Evolutionary conservation across 2,329 filamentous ascomycete species (phyloP).

Genomic region (Microdochium trichocladiopsis): DNA sequence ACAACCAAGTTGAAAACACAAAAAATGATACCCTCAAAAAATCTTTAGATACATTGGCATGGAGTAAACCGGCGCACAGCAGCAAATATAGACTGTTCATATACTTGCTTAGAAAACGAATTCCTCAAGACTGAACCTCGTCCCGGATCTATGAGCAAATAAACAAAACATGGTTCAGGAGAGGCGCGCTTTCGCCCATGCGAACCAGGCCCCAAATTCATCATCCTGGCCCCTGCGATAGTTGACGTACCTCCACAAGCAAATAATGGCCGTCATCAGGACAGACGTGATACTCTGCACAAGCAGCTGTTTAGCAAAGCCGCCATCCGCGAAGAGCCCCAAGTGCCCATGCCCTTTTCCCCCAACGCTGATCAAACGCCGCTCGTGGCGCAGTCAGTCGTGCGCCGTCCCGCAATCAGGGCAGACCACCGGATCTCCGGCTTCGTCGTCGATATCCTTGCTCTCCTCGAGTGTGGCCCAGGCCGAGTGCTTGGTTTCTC

Average conservation of each 20-base stretch:
- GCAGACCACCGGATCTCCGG: background rate
- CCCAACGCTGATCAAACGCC: background rate
- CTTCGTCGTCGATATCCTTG: background rate
- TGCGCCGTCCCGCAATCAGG: background rate
- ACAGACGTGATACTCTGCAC: background rate
- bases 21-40: conserved; percentile 1
- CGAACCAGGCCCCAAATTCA: background rate
- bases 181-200: background rate
- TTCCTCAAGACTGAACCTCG: background rate
- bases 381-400: background rate
- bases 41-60: background rate
- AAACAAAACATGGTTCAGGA: background rate
- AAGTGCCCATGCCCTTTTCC: background rate
- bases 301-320: background rate
- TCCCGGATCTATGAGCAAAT: background rate
- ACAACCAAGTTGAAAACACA: background rate
- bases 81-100: background rate
- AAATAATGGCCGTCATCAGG: background rate
- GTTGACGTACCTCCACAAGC: background rate
- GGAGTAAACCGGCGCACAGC: background rate
- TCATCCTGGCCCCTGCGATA: background rate
- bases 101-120: background rate
- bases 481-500: background rate
- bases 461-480: background rate
- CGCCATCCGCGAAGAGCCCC: background rate